Conservation (phyloP, 2,329 filamentous ascomycete genomes). For the Talaromyces islandicus region DNA sequence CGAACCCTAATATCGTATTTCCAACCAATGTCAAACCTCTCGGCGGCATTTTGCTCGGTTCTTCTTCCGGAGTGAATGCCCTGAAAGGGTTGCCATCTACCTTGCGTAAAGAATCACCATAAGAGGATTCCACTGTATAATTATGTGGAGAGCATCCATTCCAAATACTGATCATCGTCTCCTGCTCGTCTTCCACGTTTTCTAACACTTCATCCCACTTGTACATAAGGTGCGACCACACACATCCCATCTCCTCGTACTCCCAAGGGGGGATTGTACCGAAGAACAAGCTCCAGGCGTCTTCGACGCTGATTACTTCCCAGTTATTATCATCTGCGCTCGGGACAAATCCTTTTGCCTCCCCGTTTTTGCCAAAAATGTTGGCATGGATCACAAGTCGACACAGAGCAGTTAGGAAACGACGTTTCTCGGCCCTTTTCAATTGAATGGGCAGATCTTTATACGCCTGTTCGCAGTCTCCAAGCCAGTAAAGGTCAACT, state of each 20-base stretch:
- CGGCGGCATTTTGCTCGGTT: too few species aligned
- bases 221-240: slow-evolving; percentile 9
- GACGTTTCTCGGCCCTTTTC: slow-evolving; percentile 9
- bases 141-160: too few species aligned
- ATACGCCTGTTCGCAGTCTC: too few species aligned
- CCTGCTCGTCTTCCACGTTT: not conserved
- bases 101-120: too few species aligned
- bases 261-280: slow-evolving; percentile 18
- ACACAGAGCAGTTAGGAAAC: slow-evolving; percentile 14
- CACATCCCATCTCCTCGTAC: slow-evolving; percentile 16
- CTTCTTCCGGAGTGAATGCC: too few species aligned
- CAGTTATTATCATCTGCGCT: not conserved
- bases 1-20: too few species aligned
- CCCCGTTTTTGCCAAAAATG: slow-evolving; percentile 11
- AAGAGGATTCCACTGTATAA: too few species aligned
- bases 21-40: too few species aligned
- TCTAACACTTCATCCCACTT: not conserved
- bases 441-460: slow-evolving; percentile 3
- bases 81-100: too few species aligned
- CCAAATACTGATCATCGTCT: not conserved
- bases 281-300: slow-evolving; percentile 15
- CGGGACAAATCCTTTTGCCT: not conserved
- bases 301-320: not conserved
- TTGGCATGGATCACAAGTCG: slow-evolving; percentile 14
- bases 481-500: not conserved